A percentile compares a stretch with the other conserved stretches of the same genome.
Evolutionary conservation across 805 yeast species (phyloP).

Genomic region (Metahyphopichia silvanorum): DNA sequence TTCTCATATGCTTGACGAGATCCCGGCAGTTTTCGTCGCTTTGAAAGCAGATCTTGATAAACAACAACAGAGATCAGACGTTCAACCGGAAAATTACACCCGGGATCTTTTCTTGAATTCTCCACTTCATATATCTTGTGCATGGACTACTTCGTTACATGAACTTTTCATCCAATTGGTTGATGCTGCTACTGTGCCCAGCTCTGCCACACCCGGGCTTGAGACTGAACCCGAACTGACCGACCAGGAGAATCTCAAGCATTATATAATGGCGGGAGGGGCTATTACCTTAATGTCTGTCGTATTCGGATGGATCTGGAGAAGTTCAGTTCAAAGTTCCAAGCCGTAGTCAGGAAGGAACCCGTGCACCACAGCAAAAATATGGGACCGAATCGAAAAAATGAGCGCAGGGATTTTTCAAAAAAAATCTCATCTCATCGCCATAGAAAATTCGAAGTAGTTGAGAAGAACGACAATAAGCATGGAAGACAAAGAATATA

Average conservation of each 20-base stretch:
- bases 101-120: constrained; percentile 63
- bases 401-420: constrained; percentile 1
- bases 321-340: constrained; percentile 37
- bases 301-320: constrained; percentile 63
- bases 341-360: constrained; percentile 1
- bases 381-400: no score
- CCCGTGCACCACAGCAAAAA: neutral
- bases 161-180: constrained; percentile 85
- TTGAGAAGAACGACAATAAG: no score
- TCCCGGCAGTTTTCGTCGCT: constrained; percentile 89
- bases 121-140: constrained; percentile 86
- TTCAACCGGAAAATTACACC: constrained; percentile 86
- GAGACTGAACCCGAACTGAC: constrained; percentile 60
- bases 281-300: constrained; percentile 66
- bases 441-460: no score
- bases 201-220: constrained; percentile 69
- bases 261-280: constrained; percentile 60
- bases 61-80: constrained; percentile 84
- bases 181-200: constrained; percentile 82
- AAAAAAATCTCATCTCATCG: constrained; percentile 1
- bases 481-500: no score
- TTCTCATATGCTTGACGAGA: constrained; percentile 51
- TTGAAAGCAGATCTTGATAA: constrained; percentile 93
- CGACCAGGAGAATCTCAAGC: constrained; percentile 49
- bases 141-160: constrained; percentile 83